Percentiles rank a stretch among this genome's conserved stretches.
These are phyloP conservation scores for Amaranthus palmeri DNA, from an alignment of 148 eudicot genomes.

Conservation along the genomic window DNA sequence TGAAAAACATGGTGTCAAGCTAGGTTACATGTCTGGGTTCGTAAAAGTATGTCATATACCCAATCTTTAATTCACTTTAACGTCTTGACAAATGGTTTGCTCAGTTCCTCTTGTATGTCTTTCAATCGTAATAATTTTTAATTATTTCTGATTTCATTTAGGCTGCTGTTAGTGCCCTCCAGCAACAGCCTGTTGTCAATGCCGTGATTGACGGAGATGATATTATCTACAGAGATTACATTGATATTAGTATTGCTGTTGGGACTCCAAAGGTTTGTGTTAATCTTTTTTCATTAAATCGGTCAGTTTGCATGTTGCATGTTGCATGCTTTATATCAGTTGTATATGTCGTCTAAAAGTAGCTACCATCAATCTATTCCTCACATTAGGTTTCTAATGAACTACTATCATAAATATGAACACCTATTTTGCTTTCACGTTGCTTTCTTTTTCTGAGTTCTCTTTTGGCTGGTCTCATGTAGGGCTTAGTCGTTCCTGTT, in stretches of 20 bases:
- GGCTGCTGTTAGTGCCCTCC: slow-evolving; percentile 93
- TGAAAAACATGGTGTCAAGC: slow-evolving; percentile 96
- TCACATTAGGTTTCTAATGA: not conserved
- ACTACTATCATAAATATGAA: not conserved
- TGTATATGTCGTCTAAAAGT: too few species aligned
- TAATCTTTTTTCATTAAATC: not conserved
- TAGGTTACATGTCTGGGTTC: slow-evolving; percentile 97
- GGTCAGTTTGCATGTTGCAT: too few species aligned
- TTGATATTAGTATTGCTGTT: slow-evolving; percentile 96
- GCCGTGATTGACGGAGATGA: slow-evolving; percentile 97
- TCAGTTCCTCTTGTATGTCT: not conserved
- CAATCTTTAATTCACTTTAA: too few species aligned
- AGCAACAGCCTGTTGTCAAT: slow-evolving; percentile 82
- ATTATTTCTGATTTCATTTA: slow-evolving; percentile 11
- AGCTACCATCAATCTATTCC: too few species aligned
- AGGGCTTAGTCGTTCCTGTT: slow-evolving; percentile 98
- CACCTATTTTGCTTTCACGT: not conserved
- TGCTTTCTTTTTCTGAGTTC: not conserved
- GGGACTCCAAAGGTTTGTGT: slow-evolving; percentile 87
- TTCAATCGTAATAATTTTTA: not conserved
- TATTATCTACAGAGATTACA: slow-evolving; percentile 82
- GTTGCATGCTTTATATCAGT: too few species aligned
- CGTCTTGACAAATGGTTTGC: not conserved
- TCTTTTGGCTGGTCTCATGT: not conserved
- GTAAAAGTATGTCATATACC: slow-evolving; percentile 50